Evolutionary conservation across 2,329 filamentous ascomycete species (phyloP).

Genomic region (Apiospora hydei): DNA sequence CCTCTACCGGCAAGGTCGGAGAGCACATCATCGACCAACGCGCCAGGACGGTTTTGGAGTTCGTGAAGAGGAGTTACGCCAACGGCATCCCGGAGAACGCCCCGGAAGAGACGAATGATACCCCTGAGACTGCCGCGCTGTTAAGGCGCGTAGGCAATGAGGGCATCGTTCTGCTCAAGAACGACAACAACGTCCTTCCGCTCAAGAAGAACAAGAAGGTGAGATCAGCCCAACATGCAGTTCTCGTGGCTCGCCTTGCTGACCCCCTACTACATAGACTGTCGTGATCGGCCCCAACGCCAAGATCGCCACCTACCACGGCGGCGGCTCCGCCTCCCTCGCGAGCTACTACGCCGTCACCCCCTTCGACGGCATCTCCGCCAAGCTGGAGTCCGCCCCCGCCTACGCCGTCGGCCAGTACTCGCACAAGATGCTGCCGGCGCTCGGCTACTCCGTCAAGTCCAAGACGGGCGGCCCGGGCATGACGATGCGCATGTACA

Average conservation of each 20-base stretch:
- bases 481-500: constrained; percentile 69
- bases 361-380: constrained; percentile 73
- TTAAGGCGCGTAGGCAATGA: constrained; percentile 72
- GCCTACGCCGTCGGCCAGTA: constrained; percentile 68
- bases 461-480: constrained; percentile 61
- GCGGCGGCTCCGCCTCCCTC: constrained; percentile 70
- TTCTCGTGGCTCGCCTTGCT: constrained; percentile 1
- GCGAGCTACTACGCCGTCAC: constrained; percentile 72
- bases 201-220: constrained; percentile 67
- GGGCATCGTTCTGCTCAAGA: constrained; percentile 77
- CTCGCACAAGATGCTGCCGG: constrained; percentile 69
- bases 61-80: constrained; percentile 64
- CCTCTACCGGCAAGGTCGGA: constrained; percentile 63
- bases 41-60: constrained; percentile 63
- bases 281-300: constrained; percentile 65
- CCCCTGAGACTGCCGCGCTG: constrained; percentile 67
- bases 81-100: constrained; percentile 62
- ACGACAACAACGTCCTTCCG: constrained; percentile 69
- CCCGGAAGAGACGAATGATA: constrained; percentile 62
- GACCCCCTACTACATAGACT: constrained; percentile 44
- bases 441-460: constrained; percentile 61
- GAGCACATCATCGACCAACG: constrained; percentile 63
- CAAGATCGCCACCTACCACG: constrained; percentile 64
- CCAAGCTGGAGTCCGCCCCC: constrained; percentile 53
- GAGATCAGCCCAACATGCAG: neutral